These are phyloP conservation scores for Porodaedalea pini DNA, from an alignment of 1,284 basidiomycete species.

Conservation along the genomic window DNA sequence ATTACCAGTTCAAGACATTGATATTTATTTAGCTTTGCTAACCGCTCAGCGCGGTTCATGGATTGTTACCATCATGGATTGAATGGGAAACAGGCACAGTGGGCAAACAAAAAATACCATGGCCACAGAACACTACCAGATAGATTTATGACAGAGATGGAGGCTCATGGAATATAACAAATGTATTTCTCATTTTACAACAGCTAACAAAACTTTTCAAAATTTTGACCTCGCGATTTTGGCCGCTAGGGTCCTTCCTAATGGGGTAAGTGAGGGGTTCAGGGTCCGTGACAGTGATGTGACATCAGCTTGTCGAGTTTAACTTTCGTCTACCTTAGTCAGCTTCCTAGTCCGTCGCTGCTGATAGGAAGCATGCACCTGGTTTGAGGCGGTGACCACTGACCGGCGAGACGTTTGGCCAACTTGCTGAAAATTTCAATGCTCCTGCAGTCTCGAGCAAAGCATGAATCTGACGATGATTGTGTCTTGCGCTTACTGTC, in stretches of 20 bases:
- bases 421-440: no score
- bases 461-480: no score
- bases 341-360: no score
- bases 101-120: conserved; percentile 16
- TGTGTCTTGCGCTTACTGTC: no score
- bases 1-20: neutral
- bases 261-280: neutral
- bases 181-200: neutral
- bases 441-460: no score
- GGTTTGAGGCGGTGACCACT: no score
- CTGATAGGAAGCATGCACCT: no score
- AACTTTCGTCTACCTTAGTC: neutral
- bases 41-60: conserved; percentile 20
- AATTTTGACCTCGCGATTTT: neutral
- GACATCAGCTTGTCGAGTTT: neutral
- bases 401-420: no score
- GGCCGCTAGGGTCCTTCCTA: conserved; percentile 2
- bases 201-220: neutral
- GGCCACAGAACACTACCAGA: conserved; percentile 15
- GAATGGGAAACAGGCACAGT: conserved; percentile 16
- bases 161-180: neutral
- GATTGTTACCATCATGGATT: conserved; percentile 19
- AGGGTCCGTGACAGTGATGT: neutral
- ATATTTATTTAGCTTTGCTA: conserved; percentile 13
- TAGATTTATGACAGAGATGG: conserved; percentile 3